phyloP scores from a whole-genome alignment of 2,329 filamentous ascomycete genomes.

The Neoarthrinium moseri region DNA sequence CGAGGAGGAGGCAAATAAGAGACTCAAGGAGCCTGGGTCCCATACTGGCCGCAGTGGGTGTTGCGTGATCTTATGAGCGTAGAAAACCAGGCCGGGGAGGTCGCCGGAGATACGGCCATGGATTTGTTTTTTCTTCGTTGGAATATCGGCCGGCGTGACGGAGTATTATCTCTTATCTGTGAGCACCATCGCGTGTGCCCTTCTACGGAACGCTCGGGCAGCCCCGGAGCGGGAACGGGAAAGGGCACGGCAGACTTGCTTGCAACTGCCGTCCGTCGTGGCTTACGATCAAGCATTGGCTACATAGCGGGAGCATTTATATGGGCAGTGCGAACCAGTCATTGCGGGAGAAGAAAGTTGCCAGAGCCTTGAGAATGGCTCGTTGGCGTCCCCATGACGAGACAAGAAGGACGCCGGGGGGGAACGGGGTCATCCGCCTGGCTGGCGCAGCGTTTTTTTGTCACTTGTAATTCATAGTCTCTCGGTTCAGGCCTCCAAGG shows the following conservation, averaged over 20 bases:
- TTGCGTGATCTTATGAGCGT: slow-evolving; percentile 31
- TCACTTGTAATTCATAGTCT: slow-evolving; percentile 8
- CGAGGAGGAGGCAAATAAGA: slow-evolving; percentile 65
- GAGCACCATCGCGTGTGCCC: no score
- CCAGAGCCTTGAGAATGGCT: not conserved
- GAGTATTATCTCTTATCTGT: no score
- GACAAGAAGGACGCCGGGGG: not conserved
- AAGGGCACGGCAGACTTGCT: no score
- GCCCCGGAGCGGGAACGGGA: no score
- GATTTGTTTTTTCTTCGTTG: no score
- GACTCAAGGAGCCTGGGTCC: slow-evolving; percentile 44
- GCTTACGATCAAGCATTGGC: not conserved
- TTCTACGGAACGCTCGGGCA: no score
- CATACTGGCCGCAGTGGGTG: slow-evolving; percentile 26
- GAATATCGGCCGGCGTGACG: not conserved
- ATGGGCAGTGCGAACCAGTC: not conserved
- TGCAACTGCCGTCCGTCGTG: no score
- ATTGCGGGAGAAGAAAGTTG: not conserved
- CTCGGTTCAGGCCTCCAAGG: not conserved
- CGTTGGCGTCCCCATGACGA: not conserved
- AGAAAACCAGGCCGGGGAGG: not conserved
- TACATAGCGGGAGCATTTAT: not conserved
- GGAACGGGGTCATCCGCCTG: not conserved
- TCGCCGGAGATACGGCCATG: no score
- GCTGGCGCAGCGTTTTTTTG: slow-evolving; percentile 3